These are phyloP conservation scores for Ormosia semicastrata DNA, from an alignment of 306 rosid species.

Conservation along the genomic window DNA sequence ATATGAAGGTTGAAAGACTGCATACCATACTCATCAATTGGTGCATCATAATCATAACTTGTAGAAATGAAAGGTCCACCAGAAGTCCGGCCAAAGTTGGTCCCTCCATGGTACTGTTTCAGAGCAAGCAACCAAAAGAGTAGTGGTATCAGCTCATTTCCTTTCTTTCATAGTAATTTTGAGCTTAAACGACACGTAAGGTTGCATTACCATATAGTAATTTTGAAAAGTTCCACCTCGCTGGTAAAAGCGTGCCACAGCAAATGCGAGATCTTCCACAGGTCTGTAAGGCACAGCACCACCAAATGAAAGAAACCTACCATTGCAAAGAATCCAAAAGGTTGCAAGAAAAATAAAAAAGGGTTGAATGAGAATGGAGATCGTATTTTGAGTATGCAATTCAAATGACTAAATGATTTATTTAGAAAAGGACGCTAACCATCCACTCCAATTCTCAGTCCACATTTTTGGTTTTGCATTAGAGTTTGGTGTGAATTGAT, in stretches of 20 bases:
- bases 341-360: neutral
- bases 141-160: conserved; percentile 14
- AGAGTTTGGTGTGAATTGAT: conserved; percentile 82
- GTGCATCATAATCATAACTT: conserved; percentile 95
- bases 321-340: neutral
- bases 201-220: conserved; percentile 79
- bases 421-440: conserved; percentile 45
- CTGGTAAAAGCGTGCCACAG: conserved; percentile 92
- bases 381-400: conserved; percentile 1
- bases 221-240: conserved; percentile 93
- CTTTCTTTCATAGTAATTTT: neutral
- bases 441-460: conserved; percentile 95
- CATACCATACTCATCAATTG: conserved; percentile 95
- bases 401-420: neutral
- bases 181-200: neutral
- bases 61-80: conserved; percentile 93
- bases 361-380: neutral
- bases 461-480: conserved; percentile 80
- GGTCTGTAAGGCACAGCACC: conserved; percentile 85
- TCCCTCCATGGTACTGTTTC: conserved; percentile 94
- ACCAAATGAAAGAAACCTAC: conserved; percentile 82
- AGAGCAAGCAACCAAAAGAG: conserved; percentile 31
- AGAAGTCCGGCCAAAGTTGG: conserved; percentile 72
- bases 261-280: conserved; percentile 83
- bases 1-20: neutral